Percentiles rank a stretch among this genome's conserved stretches.
Evolutionary conservation across 352 stramenopile genomes (phyloP).

Genomic region (Globisporangium paroecandrum): DNA sequence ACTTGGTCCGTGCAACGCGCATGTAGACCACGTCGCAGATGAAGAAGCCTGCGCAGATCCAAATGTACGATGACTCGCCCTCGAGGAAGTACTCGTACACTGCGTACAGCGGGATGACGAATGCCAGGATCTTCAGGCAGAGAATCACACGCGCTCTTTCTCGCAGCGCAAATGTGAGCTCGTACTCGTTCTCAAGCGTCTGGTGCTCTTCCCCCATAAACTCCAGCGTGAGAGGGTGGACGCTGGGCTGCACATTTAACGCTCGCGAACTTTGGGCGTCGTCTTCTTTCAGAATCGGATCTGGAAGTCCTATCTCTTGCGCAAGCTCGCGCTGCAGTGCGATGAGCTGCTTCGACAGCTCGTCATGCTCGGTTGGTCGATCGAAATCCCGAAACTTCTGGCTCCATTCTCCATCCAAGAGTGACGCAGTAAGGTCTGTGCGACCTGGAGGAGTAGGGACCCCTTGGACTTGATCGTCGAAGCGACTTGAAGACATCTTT

Average conservation of each 20-base stretch:
- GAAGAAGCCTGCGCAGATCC: constrained; percentile 64
- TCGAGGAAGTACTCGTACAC: constrained; percentile 72
- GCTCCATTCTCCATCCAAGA: constrained; percentile 75
- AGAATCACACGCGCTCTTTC: constrained; percentile 65
- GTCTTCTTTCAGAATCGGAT: constrained; percentile 64
- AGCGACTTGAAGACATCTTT: constrained; percentile 26
- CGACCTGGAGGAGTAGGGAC: constrained; percentile 24
- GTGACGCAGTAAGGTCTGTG: constrained; percentile 37
- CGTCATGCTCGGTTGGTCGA: constrained; percentile 68
- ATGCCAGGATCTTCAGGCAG: constrained; percentile 65
- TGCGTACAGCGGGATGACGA: constrained; percentile 70
- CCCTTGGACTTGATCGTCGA: constrained; percentile 29
- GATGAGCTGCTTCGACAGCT: constrained; percentile 73
- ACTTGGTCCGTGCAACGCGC: constrained; percentile 55
- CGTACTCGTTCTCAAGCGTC: constrained; percentile 72
- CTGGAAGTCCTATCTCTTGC: constrained; percentile 65
- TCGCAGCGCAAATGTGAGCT: constrained; percentile 65
- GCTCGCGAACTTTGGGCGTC: constrained; percentile 58
- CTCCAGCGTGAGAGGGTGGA: constrained; percentile 76
- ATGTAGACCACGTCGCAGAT: constrained; percentile 72
- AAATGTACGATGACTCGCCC: constrained; percentile 53
- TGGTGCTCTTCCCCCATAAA: constrained; percentile 86
- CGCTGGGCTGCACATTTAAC: constrained; percentile 56
- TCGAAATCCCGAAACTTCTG: constrained; percentile 82
- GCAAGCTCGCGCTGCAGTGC: constrained; percentile 65